Evolutionary conservation across 2,329 filamentous ascomycete species (phyloP).

Genomic region (Stagonosporopsis tanaceti): DNA sequence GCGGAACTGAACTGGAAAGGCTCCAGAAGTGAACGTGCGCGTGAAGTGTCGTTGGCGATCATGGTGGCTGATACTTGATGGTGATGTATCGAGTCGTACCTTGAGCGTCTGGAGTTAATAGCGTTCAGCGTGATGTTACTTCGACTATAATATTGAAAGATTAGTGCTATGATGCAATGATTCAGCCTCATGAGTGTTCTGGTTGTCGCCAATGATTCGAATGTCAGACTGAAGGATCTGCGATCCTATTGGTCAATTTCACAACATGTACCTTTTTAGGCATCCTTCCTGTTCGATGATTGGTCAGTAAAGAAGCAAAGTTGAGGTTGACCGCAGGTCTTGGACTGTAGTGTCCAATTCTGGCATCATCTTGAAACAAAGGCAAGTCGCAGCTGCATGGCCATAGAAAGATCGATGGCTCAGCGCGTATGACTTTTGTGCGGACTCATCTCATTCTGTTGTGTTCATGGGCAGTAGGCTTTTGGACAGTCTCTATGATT

Average conservation of each 20-base stretch:
- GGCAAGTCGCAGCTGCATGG: background rate
- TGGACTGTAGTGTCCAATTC: background rate
- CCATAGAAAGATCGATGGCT: background rate
- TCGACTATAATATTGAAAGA: background rate
- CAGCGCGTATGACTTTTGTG: too few species aligned
- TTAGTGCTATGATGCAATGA: background rate
- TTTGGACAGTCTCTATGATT: too few species aligned
- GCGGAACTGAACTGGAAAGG: constrained; percentile 1
- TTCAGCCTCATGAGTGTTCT: background rate
- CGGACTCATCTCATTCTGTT: too few species aligned
- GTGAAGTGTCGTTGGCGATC: background rate
- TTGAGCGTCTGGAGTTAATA: background rate
- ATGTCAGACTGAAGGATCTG: background rate
- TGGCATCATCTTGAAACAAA: background rate
- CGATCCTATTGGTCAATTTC: constrained; percentile 8
- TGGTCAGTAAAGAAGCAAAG: background rate
- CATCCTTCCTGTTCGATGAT: background rate
- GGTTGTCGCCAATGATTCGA: constrained; percentile 6
- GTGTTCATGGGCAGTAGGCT: too few species aligned
- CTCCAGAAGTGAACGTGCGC: background rate
- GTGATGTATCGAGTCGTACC: background rate
- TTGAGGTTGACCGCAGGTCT: background rate
- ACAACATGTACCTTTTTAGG: background rate
- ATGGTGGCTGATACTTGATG: background rate
- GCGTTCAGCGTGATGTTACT: too few species aligned